Evolutionary conservation across 768 basidiomycete species (phyloP).

Genomic region (Trametes maxima): DNA sequence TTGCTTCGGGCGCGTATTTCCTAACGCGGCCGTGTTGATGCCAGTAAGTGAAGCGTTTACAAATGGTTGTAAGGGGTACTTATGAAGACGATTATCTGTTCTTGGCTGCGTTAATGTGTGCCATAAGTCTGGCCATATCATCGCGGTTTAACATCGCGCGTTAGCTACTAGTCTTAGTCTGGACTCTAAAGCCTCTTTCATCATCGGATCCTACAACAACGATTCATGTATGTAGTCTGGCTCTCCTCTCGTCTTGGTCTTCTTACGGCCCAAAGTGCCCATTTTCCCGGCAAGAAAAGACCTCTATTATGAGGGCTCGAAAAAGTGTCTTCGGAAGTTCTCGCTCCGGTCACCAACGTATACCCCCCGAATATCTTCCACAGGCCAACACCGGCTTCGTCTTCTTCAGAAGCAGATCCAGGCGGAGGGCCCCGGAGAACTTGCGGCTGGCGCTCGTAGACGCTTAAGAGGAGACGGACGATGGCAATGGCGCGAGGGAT

Average conservation of each 20-base stretch:
- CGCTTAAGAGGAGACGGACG: background rate
- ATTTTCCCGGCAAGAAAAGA: background rate
- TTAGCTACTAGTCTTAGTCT: too few relatives aligned
- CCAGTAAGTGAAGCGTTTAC: background rate
- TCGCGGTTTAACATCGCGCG: too few relatives aligned
- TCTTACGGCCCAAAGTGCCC: background rate
- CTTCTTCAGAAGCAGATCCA: background rate
- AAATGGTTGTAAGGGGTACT: background rate
- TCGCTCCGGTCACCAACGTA: conserved; percentile 13
- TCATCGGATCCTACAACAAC: too few relatives aligned
- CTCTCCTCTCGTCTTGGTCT: background rate
- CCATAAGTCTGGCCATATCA: too few relatives aligned
- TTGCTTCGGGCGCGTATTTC: conserved; percentile 5
- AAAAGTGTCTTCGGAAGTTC: conserved; percentile 12
- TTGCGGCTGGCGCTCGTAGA: background rate
- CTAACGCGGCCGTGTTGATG: conserved; percentile 9
- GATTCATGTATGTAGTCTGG: background rate
- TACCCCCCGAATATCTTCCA: background rate
- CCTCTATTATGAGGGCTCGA: conserved; percentile 2
- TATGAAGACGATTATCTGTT: background rate
- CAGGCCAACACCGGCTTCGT: background rate
- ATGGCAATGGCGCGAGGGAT: background rate
- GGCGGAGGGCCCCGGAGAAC: background rate
- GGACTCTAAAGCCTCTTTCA: too few relatives aligned
- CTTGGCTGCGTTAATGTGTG: background rate